Conservation (phyloP, 192 early-diverging fungal genomes). For the Backusella australiensis region DNA sequence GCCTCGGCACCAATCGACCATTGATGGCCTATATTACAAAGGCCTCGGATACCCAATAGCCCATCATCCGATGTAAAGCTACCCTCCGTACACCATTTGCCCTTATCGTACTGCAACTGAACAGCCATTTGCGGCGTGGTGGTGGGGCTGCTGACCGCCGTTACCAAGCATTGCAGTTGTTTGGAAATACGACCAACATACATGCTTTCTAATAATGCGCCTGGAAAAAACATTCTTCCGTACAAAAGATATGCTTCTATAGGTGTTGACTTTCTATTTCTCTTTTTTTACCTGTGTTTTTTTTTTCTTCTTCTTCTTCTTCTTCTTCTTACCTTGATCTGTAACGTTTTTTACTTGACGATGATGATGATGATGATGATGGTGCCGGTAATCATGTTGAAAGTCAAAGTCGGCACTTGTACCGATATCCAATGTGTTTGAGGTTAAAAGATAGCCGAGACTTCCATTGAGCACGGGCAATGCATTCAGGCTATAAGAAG, state of each 20-base stretch:
- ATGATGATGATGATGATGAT: background rate
- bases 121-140: conserved; percentile 44
- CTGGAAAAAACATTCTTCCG: conserved; percentile 71
- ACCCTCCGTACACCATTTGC: conserved; percentile 72
- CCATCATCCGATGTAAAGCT: conserved; percentile 77
- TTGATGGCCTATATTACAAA: conserved; percentile 70
- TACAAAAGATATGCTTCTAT: conserved; percentile 60
- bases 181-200: conserved; percentile 54
- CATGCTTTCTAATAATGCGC: conserved; percentile 63
- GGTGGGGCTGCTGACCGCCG: conserved; percentile 60
- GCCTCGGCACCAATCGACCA: conserved; percentile 70
- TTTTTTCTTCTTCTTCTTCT: too few species aligned
- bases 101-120: conserved; percentile 67
- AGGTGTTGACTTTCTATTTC: background rate
- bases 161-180: conserved; percentile 54
- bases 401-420: conserved; percentile 49
- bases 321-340: background rate
- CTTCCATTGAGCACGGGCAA: conserved; percentile 55
- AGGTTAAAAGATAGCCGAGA: conserved; percentile 81
- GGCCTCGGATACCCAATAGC: conserved; percentile 74
- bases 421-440: conserved; percentile 61
- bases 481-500: conserved; percentile 70
- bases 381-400: conserved; percentile 8
- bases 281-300: background rate
- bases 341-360: background rate